These are phyloP conservation scores for Vanrija humicola DNA, from an alignment of 1,284 basidiomycete genomes.

Conservation along the genomic window DNA sequence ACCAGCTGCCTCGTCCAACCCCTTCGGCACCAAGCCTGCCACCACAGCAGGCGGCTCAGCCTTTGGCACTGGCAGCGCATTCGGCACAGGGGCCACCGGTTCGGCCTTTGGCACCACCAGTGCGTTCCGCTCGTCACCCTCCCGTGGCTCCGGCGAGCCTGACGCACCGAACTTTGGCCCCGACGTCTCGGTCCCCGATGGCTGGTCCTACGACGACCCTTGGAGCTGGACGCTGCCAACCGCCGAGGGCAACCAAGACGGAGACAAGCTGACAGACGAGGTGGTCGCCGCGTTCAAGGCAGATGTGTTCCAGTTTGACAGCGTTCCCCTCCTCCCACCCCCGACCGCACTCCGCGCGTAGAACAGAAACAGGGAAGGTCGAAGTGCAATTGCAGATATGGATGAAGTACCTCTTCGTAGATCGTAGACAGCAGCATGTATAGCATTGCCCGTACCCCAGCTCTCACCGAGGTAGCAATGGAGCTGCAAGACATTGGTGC, in stretches of 20 bases:
- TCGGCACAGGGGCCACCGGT: conserved; percentile 5
- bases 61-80: conserved; percentile 18
- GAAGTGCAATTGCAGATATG: too few relatives aligned
- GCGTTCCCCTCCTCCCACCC: conserved; percentile 71
- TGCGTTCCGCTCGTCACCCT: conserved; percentile 10
- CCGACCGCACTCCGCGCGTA: conserved; percentile 55
- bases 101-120: not conserved
- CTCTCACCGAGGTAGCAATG: too few relatives aligned
- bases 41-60: conserved; percentile 54
- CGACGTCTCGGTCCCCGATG: conserved; percentile 49
- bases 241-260: conserved; percentile 2
- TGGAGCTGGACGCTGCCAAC: conserved; percentile 31
- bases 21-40: conserved; percentile 59
- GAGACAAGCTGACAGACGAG: conserved; percentile 32
- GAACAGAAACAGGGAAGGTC: not conserved
- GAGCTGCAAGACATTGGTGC: too few relatives aligned
- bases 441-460: too few relatives aligned
- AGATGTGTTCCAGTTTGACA: conserved; percentile 64
- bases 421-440: too few relatives aligned
- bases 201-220: conserved; percentile 43
- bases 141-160: conserved; percentile 3
- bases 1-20: conserved; percentile 52
- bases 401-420: too few relatives aligned
- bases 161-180: conserved; percentile 9
- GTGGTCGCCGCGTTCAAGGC: conserved; percentile 61